Base-by-base conservation (phyloP, 495 filamentous ascomycete species). In the Immersiella caudata region DNA sequence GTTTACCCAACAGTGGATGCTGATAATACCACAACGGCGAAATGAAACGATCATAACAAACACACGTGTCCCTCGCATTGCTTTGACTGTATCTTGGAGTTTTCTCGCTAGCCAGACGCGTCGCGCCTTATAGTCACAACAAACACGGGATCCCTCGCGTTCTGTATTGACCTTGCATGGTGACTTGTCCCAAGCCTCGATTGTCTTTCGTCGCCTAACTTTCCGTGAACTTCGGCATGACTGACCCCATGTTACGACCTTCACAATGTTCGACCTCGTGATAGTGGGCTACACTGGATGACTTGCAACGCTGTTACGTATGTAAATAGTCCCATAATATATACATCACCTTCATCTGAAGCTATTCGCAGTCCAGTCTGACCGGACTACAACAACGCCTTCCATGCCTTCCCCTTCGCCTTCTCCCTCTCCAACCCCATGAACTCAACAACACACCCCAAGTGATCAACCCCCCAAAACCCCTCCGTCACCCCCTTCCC, bases 401-500 rank as follows among this genome's bases (percentile, higher is more conserved):
- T 80, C 84, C 87, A 87, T 4, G 81, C 65, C 64, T 33, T 54
- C 56, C 21, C 22, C 35, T 18, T 18, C 20, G 49, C 36, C 60
- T 46, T 67, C 18, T 75, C 76, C 65, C 73, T 78, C 40, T 87
- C 81, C 63, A 92, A 67, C 1, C 82, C 87, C 57, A 93, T 73
- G 71, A 88, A 87, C 64, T 86, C 80, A 33, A 76, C 79, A n/a
- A 92, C 83, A 65, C 88, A 86, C 0, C 84, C 89, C 16, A 92
- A 65, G 73, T 90, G 87, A 77, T 91, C 89, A 59, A 92, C 83
- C 0, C 90, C 90, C 83, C 85, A 92, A 76, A 89, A 91, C 0
- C 81, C 78, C 60, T 93, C 87, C 11, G 74, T 90, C 70, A 85
- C 71, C 4, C 89, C 89, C 46, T 83, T 74, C 6, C 75, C 35